Percentiles rank a stretch among this genome's conserved stretches.
phyloP scores from a whole-genome alignment of 1,284 basidiomycete species.

The Ustilago hordei region DNA sequence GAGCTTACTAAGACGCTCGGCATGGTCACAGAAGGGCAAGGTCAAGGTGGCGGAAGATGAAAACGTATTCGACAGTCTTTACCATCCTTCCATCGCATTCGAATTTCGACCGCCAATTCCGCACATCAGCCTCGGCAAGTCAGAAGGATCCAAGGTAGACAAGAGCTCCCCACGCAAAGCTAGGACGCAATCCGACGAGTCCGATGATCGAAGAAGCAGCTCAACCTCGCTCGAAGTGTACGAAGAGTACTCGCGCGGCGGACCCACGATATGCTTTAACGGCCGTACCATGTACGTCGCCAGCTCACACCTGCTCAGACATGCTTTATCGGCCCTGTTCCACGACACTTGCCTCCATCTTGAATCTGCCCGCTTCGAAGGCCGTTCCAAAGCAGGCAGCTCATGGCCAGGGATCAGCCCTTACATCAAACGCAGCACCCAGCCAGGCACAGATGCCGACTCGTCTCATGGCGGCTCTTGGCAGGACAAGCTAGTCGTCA shows the following conservation, averaged over 20 bases:
- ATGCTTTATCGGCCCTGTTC: slow-evolving; percentile 59
- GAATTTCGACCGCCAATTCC: slow-evolving; percentile 50
- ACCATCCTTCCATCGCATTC: slow-evolving; percentile 58
- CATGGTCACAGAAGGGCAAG: slow-evolving; percentile 22
- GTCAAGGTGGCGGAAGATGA: slow-evolving; percentile 4
- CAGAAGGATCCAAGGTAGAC: slow-evolving; percentile 2
- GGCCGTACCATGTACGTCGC: slow-evolving; percentile 62
- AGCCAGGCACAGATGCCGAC: neutral
- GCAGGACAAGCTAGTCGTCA: slow-evolving; percentile 52
- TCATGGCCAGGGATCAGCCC: slow-evolving; percentile 50
- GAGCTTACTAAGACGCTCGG: slow-evolving; percentile 26
- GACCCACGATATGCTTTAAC: slow-evolving; percentile 56
- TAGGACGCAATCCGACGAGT: neutral
- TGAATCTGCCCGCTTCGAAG: slow-evolving; percentile 54
- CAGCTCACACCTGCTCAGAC: slow-evolving; percentile 57
- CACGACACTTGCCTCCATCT: slow-evolving; percentile 49
- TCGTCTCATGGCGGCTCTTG: neutral
- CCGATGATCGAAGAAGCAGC: neutral
- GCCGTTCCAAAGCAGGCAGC: slow-evolving; percentile 31
- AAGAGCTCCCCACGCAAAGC: neutral
- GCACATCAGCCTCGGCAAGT: slow-evolving; percentile 32
- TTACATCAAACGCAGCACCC: slow-evolving; percentile 16
- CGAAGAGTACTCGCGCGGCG: slow-evolving; percentile 29
- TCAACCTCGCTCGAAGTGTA: slow-evolving; percentile 12
- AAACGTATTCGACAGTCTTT: slow-evolving; percentile 42